Percentiles rank a stretch among this genome's conserved stretches.
These are phyloP conservation scores for Carallia pectinifolia DNA, from an alignment of 345 rosid species.

Conservation along the genomic window DNA sequence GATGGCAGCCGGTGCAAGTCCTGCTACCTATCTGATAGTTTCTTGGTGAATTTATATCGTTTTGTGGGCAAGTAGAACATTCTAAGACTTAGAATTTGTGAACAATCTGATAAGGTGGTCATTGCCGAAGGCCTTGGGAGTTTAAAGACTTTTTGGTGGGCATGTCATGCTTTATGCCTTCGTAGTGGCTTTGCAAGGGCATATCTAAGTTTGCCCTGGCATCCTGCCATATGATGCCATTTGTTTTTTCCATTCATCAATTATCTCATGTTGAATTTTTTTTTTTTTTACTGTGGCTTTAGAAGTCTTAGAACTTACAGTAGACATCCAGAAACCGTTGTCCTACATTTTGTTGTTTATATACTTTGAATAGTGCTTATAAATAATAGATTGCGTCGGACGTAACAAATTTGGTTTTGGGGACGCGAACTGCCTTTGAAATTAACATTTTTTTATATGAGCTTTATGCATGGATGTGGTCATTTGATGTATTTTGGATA, in stretches of 20 bases:
- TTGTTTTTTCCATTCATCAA: neutral
- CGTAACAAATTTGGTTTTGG: neutral
- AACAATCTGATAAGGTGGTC: neutral
- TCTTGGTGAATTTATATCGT: slow-evolving; percentile 15
- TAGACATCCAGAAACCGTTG: slow-evolving; percentile 1
- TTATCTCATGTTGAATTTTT: neutral
- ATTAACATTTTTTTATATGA: too few species aligned
- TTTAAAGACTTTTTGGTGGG: slow-evolving; percentile 1
- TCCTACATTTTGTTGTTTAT: neutral
- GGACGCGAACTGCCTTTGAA: neutral
- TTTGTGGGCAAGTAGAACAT: slow-evolving; percentile 12
- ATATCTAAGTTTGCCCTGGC: neutral
- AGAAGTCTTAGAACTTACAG: slow-evolving; percentile 12
- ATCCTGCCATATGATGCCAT: slow-evolving; percentile 3
- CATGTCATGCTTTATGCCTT: neutral
- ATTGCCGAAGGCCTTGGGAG: slow-evolving; percentile 23
- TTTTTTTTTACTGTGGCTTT: slow-evolving; percentile 15
- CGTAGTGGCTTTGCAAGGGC: neutral
- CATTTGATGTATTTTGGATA: too few species aligned
- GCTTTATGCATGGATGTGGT: too few species aligned
- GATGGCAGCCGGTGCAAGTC: slow-evolving; percentile 17
- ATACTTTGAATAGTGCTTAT: neutral
- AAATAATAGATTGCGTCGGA: slow-evolving; percentile 7
- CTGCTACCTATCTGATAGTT: slow-evolving; percentile 16
- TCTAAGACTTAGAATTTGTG: neutral